Evolutionary conservation across 2,329 filamentous ascomycete species (phyloP), one percentile per base, ranked within the genome.

Genomic region (Aspergillus terreus): DNA sequence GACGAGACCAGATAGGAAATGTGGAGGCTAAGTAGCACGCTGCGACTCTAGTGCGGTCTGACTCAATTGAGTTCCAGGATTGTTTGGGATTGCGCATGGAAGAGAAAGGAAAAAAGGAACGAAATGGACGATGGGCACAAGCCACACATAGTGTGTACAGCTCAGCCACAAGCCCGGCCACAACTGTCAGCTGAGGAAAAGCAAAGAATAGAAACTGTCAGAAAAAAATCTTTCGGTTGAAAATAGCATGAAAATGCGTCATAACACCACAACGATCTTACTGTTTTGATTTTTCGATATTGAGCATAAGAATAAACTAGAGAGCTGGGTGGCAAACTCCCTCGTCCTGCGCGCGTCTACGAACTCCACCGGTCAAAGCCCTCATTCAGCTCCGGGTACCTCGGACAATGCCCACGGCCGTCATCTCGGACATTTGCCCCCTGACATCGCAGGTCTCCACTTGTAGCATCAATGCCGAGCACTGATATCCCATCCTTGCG

Each of bases 101-200:
- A 43, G 12, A 43, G 54, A 50, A 43, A 51, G 47, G 44, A 45
- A 46, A 38, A 46, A 42, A 46, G 48, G 21, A n/a, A n/a, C 30
- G 36, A 38, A 46, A 27, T 15, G 15, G 15, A 41, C 23, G 6
- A 45, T 48, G 7, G 21, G 17, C 11, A 12, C 40, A 48, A 56
- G 54, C 54, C 54, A 56, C 48, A 46, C 21, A 12, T n/a, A 11
- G 27, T 30, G 10, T 17, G 6, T 21, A 44, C 52, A 54, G 52
- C 51, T 51, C 48, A 52, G 47, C 54, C 49, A 48, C 49, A 49
- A 51, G 52, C 53, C 46, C 44, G 46, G 49, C 49, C 33, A 38
- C 42, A 33, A 23, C 11, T 23, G 6, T 17, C 23, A 21, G 46
- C 40, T 35, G 36, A 48, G 27, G 6, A 38, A 38, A 38, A 38